These are phyloP conservation scores for Neurospora sp. DNA, from an alignment of 495 filamentous ascomycete species.

Conservation along the genomic window DNA sequence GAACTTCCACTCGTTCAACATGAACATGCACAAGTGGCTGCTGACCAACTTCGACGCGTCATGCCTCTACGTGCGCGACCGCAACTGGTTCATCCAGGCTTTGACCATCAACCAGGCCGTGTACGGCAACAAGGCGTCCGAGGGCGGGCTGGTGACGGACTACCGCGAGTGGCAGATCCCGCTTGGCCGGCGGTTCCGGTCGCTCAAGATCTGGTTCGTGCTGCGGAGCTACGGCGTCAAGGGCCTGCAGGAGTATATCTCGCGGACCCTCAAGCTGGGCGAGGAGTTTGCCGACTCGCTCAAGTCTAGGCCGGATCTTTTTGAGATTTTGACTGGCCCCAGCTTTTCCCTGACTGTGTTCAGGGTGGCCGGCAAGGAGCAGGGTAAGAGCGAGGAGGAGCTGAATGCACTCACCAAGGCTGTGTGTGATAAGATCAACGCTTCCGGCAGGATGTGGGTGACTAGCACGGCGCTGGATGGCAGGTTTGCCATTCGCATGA, in stretches of 20 bases:
- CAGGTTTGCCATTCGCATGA: slow-evolving; percentile 70
- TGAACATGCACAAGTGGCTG: slow-evolving; percentile 98
- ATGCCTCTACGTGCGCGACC: slow-evolving; percentile 65
- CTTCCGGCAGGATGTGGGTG: slow-evolving; percentile 69
- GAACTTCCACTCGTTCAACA: slow-evolving; percentile 76
- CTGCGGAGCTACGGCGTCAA: slow-evolving; percentile 74
- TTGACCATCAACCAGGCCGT: slow-evolving; percentile 68
- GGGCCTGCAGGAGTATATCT: slow-evolving; percentile 66
- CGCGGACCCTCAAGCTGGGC: slow-evolving; percentile 54
- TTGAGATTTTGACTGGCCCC: slow-evolving; percentile 65
- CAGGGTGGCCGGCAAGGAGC: slow-evolving; percentile 29
- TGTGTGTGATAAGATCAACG: slow-evolving; percentile 70
- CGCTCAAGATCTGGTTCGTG: slow-evolving; percentile 96
- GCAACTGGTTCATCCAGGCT: slow-evolving; percentile 64
- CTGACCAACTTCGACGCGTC: slow-evolving; percentile 92
- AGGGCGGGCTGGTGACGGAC: slow-evolving; percentile 81
- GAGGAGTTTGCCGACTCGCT: slow-evolving; percentile 57
- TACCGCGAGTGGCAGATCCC: slow-evolving; percentile 99
- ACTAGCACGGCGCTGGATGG: slow-evolving; percentile 71
- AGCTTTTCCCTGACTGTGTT: slow-evolving; percentile 78
- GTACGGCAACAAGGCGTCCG: slow-evolving; percentile 72
- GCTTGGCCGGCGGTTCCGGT: slow-evolving; percentile 79
- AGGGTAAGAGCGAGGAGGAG: slow-evolving; percentile 34
- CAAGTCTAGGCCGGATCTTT: slow-evolving; percentile 53
- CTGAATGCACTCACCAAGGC: slow-evolving; percentile 62